phyloP scores from a whole-genome alignment of 495 filamentous ascomycete genomes.

The Amorphotheca resinae region DNA sequence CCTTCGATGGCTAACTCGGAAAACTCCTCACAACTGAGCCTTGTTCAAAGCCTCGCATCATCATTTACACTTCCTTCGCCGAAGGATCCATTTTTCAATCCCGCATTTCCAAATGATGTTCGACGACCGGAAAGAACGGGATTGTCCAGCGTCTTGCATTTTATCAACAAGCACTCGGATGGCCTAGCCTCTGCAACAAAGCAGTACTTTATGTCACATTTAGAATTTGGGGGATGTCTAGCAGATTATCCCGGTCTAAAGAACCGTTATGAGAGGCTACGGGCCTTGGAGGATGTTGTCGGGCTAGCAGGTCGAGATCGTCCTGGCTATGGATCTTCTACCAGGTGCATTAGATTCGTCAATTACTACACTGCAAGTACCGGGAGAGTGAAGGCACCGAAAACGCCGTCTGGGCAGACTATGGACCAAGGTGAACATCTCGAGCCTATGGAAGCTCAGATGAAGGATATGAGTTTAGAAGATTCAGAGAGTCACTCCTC shows the following conservation, averaged over 20 bases:
- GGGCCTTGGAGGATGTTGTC: constrained; percentile 55
- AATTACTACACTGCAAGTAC: constrained; percentile 88
- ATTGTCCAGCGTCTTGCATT: constrained; percentile 56
- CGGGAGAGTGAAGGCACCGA: constrained; percentile 41
- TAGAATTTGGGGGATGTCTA: constrained; percentile 72
- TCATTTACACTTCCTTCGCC: constrained; percentile 3
- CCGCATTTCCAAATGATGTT: constrained; percentile 60
- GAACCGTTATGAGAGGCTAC: constrained; percentile 51
- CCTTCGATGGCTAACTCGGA: constrained; percentile 9
- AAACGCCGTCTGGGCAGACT: constrained; percentile 7
- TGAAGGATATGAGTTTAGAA: constrained; percentile 12
- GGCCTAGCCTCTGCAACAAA: constrained; percentile 56
- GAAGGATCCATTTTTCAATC: constrained; percentile 57
- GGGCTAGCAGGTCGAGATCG: constrained; percentile 20
- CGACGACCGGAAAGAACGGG: constrained; percentile 49
- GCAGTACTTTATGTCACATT: constrained; percentile 61
- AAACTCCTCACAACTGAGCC: constrained; percentile 6
- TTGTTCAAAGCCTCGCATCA: constrained; percentile 12
- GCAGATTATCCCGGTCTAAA: constrained; percentile 62
- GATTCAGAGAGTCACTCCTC: constrained; percentile 1
- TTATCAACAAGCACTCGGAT: constrained; percentile 66
- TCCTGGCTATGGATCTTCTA: constrained; percentile 8
- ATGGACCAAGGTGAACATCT: not conserved
- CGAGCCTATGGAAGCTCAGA: constrained; percentile 11
- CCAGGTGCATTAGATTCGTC: constrained; percentile 53